Base-by-base conservation (phyloP, 192 early-diverging fungal genomes). In the Podila horticola region DNA sequence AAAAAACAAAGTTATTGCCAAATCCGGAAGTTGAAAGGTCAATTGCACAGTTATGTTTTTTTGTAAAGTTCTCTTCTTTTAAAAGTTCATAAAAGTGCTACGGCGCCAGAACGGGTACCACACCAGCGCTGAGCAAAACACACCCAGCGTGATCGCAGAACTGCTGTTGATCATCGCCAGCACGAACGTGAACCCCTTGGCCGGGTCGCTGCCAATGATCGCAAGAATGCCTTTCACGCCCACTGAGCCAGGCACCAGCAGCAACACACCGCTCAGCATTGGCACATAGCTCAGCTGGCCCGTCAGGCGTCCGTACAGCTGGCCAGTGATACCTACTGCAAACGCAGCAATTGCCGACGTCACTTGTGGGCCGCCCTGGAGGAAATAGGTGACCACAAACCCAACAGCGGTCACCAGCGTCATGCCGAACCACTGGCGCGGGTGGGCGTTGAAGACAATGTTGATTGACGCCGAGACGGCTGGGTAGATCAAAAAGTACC, bases 191-290 rank as follows among this genome's bases (percentile, higher is more conserved):
- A 76, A 76, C 11, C 84, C 84, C 55, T 72, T 62, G 0, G 73
- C 41, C 0, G 66, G 62, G n/a, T 85, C 74, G 29, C 66, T 76
- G 17, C 71, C 69, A 58, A 82, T 58, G 45, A 84, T 84, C 1
- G 68, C 70, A 33, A 85, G 45, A 55, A 82, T 71, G 12, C 70
- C 74, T 33, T 79, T 60, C 3, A 85, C 83, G 10, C 84, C 84
- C 17, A 85, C 79, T 63, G 74, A 77, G 4, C 84, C 84, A 52
- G 79, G 84, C 4, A 85, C 84, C 38, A 85, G 70, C 31, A 85
- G 38, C 30, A 85, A 58, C 11, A 85, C 79, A 6, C 79, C 84
- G 19, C 84, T 82, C 74, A 85, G 30, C 63, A 85, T 34, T 0
- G 84, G 79, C 15, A 85, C 84, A 62, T 82, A 85, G 11, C 84